Base-by-base conservation (phyloP, 192 early-diverging fungal genomes). In the Phlyctochytrium bullatum region DNA sequence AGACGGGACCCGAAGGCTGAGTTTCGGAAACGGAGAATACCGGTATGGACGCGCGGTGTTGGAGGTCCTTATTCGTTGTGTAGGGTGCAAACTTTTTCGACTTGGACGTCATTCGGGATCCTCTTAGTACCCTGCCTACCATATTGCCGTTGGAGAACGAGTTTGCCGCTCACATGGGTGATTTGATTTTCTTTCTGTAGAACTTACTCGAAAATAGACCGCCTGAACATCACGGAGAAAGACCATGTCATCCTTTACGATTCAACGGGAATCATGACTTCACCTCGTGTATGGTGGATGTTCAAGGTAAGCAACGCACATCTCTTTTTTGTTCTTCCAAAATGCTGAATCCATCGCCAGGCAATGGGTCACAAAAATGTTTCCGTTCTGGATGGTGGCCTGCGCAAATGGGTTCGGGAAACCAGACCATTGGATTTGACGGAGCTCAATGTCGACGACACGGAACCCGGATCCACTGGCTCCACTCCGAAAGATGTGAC, bases 161-260 rank as follows among this genome's bases (percentile, higher is more conserved):
- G 32, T 69, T 69, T 53, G 59, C 40, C 12, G 34, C 2, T n/a
- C 27, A 36, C 27, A 66, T 73, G 65, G 33, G 65, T 73, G 36
- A 2, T 24, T 23, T 32, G 23, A 28, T 47, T 12, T 25, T 12
- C 63, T 23, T 20, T 50, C 52, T 62, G 20, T 14, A 28, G 25
- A 20, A 14, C 27, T 31, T n/a, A 28, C 0, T 24, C 36, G 3
- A 72, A 3, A 24, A 3, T 58, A 86, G 84, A 90, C 57, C 73
- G 82, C 4, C 75, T 97, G 56, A 92, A 92, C 34, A 93, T 98
- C 51, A 66, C 74, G 4, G 86, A 89, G 25, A 72, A 76, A 16
- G 93, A 95, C 72, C 92, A 95, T 73, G 83, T 98, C 12, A 90
- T 98, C 0, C 83, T 93, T 28, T 98, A 98, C 71, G 96, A 98